Evolutionary conservation across 352 stramenopile species (phyloP).

Genomic region (Pythium dissimile): DNA sequence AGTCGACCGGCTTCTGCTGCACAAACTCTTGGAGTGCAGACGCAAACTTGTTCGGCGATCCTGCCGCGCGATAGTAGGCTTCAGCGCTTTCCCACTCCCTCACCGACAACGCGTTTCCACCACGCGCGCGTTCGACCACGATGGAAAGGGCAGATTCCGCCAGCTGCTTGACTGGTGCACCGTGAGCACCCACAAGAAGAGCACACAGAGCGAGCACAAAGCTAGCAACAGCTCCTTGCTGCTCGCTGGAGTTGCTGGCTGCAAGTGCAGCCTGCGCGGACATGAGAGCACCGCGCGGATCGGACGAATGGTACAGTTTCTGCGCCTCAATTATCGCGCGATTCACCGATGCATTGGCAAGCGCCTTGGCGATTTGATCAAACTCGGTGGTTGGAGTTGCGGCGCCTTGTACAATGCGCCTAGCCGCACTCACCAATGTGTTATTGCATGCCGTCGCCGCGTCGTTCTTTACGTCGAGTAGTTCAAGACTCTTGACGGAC

Average conservation of each 20-base stretch:
- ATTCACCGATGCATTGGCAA: neutral
- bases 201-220: conserved; percentile 13
- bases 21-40: neutral
- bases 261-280: neutral
- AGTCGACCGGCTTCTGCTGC: neutral
- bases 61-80: conserved; percentile 8
- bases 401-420: neutral
- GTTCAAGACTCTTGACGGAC: conserved; percentile 16
- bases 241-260: neutral
- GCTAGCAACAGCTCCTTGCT: neutral
- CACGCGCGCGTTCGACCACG: neutral
- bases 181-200: neutral
- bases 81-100: conserved; percentile 5
- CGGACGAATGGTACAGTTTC: neutral
- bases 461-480: neutral
- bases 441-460: neutral
- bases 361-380: neutral
- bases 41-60: conserved; percentile 4
- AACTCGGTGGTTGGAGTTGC: neutral
- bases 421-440: neutral
- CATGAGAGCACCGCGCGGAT: neutral
- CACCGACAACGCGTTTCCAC: neutral
- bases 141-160: neutral
- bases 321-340: conserved; percentile 1
- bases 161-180: neutral